A percentile compares a stretch with the other conserved stretches of the same genome.
Conservation (phyloP, 495 filamentous ascomycete genomes). For the Hyaloscypha finlandica region DNA sequence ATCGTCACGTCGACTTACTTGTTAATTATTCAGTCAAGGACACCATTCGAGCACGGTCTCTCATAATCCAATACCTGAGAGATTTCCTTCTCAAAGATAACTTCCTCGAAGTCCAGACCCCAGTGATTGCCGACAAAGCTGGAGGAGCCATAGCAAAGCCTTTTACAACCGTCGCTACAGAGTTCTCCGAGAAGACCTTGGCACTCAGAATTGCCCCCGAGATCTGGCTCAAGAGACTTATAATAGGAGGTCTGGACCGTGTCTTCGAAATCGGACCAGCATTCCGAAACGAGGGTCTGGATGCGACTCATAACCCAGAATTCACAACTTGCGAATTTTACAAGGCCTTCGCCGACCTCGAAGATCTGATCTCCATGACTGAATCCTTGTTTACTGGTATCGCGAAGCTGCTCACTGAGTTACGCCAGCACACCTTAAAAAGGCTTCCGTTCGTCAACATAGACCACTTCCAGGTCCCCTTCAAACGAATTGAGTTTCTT, state of each 20-base stretch:
- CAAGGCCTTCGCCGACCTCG: slow-evolving; percentile 75
- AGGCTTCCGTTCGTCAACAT: slow-evolving; percentile 54
- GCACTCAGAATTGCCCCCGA: slow-evolving; percentile 88
- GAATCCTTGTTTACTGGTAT: slow-evolving; percentile 66
- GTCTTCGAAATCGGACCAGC: slow-evolving; percentile 93
- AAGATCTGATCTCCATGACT: slow-evolving; percentile 73
- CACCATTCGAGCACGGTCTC: slow-evolving; percentile 69
- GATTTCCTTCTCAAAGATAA: slow-evolving; percentile 67
- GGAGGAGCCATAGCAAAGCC: slow-evolving; percentile 85
- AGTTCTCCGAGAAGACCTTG: slow-evolving; percentile 67
- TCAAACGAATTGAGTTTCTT: slow-evolving; percentile 78
- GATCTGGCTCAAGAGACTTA: slow-evolving; percentile 89
- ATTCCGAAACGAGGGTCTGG: slow-evolving; percentile 94
- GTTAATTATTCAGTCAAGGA: slow-evolving; percentile 66
- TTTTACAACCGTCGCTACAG: slow-evolving; percentile 74
- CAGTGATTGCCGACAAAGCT: slow-evolving; percentile 74
- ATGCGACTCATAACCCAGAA: slow-evolving; percentile 93
- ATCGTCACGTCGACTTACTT: slow-evolving; percentile 81
- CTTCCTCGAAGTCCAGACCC: slow-evolving; percentile 88
- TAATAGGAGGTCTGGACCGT: slow-evolving; percentile 85
- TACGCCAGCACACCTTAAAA: slow-evolving; percentile 49
- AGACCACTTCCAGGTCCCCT: slow-evolving; percentile 42
- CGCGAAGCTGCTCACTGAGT: slow-evolving; percentile 48
- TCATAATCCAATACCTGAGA: slow-evolving; percentile 72
- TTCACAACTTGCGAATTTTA: slow-evolving; percentile 99